Conservation (phyloP, 495 filamentous ascomycete genomes). For the Penicillium alfredii region DNA sequence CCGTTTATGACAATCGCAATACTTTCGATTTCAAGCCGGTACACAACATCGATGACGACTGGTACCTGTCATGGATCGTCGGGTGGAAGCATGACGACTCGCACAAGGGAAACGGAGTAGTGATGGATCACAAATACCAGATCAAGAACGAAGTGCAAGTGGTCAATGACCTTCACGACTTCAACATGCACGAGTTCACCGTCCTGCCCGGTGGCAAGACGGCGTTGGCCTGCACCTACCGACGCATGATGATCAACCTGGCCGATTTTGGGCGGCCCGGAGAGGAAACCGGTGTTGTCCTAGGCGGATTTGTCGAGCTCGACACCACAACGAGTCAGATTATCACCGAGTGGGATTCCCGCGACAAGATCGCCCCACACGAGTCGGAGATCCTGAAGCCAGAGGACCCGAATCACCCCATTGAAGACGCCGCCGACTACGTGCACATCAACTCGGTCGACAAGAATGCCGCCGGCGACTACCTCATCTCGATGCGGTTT, state of each 20-base stretch:
- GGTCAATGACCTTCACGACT: slow-evolving; percentile 32
- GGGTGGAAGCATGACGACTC: slow-evolving; percentile 31
- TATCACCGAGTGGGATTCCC: slow-evolving; percentile 43
- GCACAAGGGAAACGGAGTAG: slow-evolving; percentile 28
- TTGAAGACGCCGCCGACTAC: no score
- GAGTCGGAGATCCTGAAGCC: slow-evolving; percentile 27
- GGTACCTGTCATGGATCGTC: slow-evolving; percentile 44
- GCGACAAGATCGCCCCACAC: slow-evolving; percentile 35
- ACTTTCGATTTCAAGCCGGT: slow-evolving; percentile 38
- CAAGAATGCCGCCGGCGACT: slow-evolving; percentile 46
- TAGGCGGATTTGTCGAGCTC: slow-evolving; percentile 42
- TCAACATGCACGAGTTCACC: slow-evolving; percentile 50
- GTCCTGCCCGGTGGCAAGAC: slow-evolving; percentile 35
- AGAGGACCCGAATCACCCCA: slow-evolving; percentile 28
- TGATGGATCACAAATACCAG: slow-evolving; percentile 32
- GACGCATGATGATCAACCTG: slow-evolving; percentile 34
- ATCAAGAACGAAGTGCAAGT: slow-evolving; percentile 33
- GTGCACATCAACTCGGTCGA: slow-evolving; percentile 40
- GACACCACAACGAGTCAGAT: slow-evolving; percentile 42
- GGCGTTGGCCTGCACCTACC: slow-evolving; percentile 46
- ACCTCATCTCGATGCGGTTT: slow-evolving; percentile 53
- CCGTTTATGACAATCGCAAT: slow-evolving; percentile 31
- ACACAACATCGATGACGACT: slow-evolving; percentile 30
- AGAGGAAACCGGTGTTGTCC: slow-evolving; percentile 32
- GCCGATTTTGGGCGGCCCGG: slow-evolving; percentile 39